Conservation (phyloP, 176 grass and related monocot species). For the Rhynchospora tenuis region DNA sequence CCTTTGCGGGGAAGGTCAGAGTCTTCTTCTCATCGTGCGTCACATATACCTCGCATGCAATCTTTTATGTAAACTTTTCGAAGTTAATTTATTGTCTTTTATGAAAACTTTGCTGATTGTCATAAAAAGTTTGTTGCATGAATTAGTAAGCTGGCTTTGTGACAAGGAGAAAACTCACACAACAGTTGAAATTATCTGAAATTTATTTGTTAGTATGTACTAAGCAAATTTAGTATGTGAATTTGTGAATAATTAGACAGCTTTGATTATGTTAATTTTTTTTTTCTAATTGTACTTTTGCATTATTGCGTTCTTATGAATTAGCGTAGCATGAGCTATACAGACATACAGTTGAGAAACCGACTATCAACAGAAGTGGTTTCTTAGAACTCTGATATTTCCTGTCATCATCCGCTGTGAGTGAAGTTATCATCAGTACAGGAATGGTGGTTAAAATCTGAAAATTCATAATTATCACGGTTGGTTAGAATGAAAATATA, state of each 20-base stretch:
- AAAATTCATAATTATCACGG: background rate
- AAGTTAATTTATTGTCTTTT: background rate
- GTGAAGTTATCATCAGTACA: background rate
- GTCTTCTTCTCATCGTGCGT: background rate
- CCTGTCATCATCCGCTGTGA: background rate
- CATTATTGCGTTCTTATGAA: background rate
- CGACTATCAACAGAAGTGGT: background rate
- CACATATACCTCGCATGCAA: slow-evolving; percentile 16
- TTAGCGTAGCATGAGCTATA: background rate
- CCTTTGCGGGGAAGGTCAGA: background rate
- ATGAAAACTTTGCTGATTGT: slow-evolving; percentile 1
- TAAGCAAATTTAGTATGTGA: slow-evolving; percentile 5
- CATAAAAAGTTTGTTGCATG: background rate
- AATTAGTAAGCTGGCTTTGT: background rate
- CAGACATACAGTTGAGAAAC: no score
- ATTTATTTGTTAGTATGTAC: background rate
- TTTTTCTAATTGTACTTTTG: background rate
- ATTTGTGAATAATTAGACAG: slow-evolving; percentile 15
- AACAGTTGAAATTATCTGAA: background rate
- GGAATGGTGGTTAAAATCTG: background rate
- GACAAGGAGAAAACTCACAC: background rate
- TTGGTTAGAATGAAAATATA: background rate
- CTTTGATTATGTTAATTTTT: slow-evolving; percentile 9
- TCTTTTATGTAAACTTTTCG: slow-evolving; percentile 18
- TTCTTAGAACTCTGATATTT: background rate